A percentile compares a stretch with the other conserved stretches of the same genome.
phyloP scores from a whole-genome alignment of 345 rosid genomes.

The Pistacia integerrima region DNA sequence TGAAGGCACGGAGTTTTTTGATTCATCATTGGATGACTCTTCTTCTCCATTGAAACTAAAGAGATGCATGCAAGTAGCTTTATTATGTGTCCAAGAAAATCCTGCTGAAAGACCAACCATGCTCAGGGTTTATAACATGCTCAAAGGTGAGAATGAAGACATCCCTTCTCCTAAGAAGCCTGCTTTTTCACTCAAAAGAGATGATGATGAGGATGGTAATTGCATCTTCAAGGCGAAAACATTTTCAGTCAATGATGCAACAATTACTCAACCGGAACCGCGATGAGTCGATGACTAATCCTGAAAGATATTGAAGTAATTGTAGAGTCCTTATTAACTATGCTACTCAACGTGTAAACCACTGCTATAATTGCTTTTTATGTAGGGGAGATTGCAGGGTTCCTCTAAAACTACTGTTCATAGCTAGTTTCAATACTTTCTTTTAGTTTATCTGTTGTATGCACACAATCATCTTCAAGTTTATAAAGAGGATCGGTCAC shows the following conservation, averaged over 20 bases:
- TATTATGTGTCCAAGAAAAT: not conserved
- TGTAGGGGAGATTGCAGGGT: no score
- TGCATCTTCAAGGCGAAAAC: not conserved
- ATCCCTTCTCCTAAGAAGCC: no score
- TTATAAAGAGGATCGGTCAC: no score
- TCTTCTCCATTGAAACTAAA: not conserved
- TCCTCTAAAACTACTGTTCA: no score
- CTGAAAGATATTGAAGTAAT: no score
- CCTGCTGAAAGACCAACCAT: constrained; percentile 1
- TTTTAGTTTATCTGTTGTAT: no score
- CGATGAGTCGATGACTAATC: not conserved
- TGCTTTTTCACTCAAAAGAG: not conserved
- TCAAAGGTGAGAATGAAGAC: no score
- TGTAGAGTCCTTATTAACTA: no score
- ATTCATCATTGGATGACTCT: not conserved
- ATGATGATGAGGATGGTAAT: not conserved
- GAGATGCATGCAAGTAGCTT: constrained; percentile 5
- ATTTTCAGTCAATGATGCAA: not conserved
- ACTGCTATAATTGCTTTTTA: no score
- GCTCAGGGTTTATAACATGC: not conserved
- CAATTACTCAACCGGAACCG: not conserved
- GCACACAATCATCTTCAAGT: no score
- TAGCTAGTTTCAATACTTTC: no score
- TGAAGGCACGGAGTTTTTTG: not conserved
- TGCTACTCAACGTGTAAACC: no score